phyloP scores from a whole-genome alignment of 148 eudicot genomes.

The Pouteria glomerata region DNA sequence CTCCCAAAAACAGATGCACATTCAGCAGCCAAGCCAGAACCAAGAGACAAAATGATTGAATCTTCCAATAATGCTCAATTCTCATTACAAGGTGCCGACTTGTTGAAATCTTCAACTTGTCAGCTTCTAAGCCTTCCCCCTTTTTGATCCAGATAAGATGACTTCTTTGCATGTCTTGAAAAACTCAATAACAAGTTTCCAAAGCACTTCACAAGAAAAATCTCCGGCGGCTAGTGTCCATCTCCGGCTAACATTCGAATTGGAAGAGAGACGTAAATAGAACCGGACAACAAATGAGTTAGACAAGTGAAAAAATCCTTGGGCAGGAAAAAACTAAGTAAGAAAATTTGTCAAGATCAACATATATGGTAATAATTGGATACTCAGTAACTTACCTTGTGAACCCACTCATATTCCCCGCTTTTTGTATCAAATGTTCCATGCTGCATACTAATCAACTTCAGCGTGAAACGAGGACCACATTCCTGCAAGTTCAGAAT shows the following conservation, averaged over 20 bases:
- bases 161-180: neutral
- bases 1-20: too few relatives aligned
- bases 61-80: too few relatives aligned
- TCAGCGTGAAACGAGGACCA: constrained; percentile 86
- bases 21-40: too few relatives aligned
- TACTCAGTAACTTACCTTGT: constrained; percentile 47
- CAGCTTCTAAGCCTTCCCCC: too few relatives aligned
- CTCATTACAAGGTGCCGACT: too few relatives aligned
- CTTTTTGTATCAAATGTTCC: constrained; percentile 86
- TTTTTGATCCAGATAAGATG: too few relatives aligned
- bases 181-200: neutral
- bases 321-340: neutral
- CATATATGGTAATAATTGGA: neutral
- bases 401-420: constrained; percentile 93
- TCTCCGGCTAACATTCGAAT: constrained; percentile 58
- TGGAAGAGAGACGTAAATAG: neutral
- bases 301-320: neutral
- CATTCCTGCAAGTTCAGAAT: constrained; percentile 60
- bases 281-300: neutral
- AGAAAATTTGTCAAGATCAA: neutral
- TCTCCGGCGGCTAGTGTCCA: constrained; percentile 96
- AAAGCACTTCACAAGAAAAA: constrained; percentile 64
- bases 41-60: too few relatives aligned
- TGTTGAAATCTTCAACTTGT: too few relatives aligned
- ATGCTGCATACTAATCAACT: constrained; percentile 72